phyloP scores from a whole-genome alignment of 108 stramenopile genomes.

The Discostella stelligeroides region DNA sequence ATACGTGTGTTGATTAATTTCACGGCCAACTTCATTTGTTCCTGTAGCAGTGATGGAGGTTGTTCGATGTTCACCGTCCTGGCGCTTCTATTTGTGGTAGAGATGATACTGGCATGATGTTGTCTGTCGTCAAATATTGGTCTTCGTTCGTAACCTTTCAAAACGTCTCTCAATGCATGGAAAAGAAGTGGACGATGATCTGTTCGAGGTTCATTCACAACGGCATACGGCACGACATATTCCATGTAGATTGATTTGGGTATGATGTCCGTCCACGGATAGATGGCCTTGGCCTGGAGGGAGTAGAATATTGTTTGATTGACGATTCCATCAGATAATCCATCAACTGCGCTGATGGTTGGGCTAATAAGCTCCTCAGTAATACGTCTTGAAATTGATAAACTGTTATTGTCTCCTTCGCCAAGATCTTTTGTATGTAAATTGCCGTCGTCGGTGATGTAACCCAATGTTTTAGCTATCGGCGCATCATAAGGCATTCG shows the following conservation, averaged over 20 bases:
- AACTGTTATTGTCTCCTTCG: neutral
- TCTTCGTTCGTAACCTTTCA: conserved; percentile 27
- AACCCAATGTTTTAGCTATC: conserved; percentile 69
- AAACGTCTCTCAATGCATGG: conserved; percentile 41
- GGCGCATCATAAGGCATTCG: conserved; percentile 74
- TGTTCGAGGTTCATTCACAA: conserved; percentile 80
- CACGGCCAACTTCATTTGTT: conserved; percentile 54
- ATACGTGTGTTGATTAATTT: conserved; percentile 65
- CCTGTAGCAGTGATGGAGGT: neutral
- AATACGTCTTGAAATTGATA: neutral
- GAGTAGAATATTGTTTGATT: conserved; percentile 66
- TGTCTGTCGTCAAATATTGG: neutral
- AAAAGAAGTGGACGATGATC: conserved; percentile 80
- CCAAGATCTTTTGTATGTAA: neutral
- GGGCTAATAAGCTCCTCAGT: conserved; percentile 9
- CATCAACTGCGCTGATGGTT: conserved; percentile 46
- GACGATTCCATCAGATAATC: conserved; percentile 69
- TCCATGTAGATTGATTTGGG: conserved; percentile 73
- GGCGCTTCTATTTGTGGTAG: neutral
- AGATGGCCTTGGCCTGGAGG: conserved; percentile 61
- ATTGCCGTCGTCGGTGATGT: conserved; percentile 4
- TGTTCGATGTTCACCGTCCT: conserved; percentile 5
- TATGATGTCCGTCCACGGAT: conserved; percentile 70
- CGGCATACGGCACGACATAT: conserved; percentile 83
- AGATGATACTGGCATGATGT: neutral